These are phyloP conservation scores for Solanum sitiens DNA, from an alignment of 257 asterid genomes.

Conservation along the genomic window DNA sequence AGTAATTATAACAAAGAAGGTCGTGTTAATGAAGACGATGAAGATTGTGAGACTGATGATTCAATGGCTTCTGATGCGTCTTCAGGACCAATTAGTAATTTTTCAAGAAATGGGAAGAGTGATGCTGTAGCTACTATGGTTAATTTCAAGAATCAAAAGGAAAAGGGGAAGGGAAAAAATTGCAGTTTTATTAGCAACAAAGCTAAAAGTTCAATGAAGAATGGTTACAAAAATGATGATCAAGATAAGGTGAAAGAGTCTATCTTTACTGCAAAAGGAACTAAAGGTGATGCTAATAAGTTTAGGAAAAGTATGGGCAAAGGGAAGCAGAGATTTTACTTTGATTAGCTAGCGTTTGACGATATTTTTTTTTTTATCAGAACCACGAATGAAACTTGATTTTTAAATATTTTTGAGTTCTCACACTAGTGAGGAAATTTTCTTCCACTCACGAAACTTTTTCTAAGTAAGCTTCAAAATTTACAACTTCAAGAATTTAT, in stretches of 20 bases:
- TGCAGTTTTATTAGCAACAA: neutral
- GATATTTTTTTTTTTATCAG: neutral
- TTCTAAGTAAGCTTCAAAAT: neutral
- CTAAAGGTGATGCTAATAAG: neutral
- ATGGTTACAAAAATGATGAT: neutral
- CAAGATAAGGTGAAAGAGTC: neutral
- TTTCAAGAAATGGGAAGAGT: neutral
- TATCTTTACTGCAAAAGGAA: neutral
- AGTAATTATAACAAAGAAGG: neutral
- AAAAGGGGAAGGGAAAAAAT: neutral
- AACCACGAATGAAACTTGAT: neutral
- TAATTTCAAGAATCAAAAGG: neutral
- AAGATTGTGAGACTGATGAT: conserved; percentile 10
- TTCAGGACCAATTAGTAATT: conserved; percentile 1
- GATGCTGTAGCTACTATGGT: neutral
- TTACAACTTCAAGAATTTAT: neutral
- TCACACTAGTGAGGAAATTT: neutral
- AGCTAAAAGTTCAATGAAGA: neutral
- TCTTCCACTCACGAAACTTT: neutral
- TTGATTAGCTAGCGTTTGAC: neutral
- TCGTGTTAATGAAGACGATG: neutral
- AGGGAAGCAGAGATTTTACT: neutral
- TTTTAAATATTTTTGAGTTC: neutral
- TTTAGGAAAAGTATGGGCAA: neutral
- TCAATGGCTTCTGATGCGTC: conserved; percentile 41